Percentiles rank a stretch among this genome's conserved stretches.
Evolutionary conservation across 2,329 filamentous ascomycete genomes (phyloP).

Genomic region (Fusarium camptoceras): DNA sequence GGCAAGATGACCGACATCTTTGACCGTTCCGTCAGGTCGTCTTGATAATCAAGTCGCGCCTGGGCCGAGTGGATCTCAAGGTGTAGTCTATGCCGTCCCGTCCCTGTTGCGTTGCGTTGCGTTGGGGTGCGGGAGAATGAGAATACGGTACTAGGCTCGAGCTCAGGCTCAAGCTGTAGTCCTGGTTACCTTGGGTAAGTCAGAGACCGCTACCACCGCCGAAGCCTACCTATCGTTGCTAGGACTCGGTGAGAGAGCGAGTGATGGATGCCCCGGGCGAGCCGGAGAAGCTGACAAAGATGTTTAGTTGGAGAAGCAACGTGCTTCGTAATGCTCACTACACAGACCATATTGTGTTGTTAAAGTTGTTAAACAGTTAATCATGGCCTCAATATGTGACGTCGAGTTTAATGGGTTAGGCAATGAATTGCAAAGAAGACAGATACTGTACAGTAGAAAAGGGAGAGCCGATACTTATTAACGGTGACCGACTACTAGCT

Average conservation of each 20-base stretch:
- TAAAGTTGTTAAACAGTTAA: not conserved
- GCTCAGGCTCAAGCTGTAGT: not conserved
- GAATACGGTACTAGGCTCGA: not conserved
- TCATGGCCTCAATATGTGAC: conserved; percentile 7
- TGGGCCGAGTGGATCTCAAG: conserved; percentile 38
- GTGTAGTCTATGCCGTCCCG: conserved; percentile 23
- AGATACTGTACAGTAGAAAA: not conserved
- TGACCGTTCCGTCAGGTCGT: conserved; percentile 9
- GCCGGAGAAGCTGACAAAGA: conserved; percentile 41
- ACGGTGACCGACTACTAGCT: not conserved
- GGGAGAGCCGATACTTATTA: conserved; percentile 26
- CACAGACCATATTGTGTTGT: conserved; percentile 17
- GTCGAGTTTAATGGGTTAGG: conserved; percentile 2
- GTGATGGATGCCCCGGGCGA: conserved; percentile 38
- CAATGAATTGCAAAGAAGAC: conserved; percentile 11
- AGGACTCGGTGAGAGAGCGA: conserved; percentile 45
- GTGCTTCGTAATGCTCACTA: conserved; percentile 43
- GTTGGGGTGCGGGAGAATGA: conserved; percentile 27
- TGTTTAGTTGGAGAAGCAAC: conserved; percentile 34
- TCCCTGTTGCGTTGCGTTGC: conserved; percentile 24
- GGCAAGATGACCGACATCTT: conserved; percentile 42
- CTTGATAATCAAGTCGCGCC: conserved; percentile 32
- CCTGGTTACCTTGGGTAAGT: conserved; percentile 5
- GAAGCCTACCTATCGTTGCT: conserved; percentile 24
- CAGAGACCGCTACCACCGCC: conserved; percentile 39